Evolutionary conservation across 257 asterid genomes (phyloP), one percentile per base, ranked within the genome.

Genomic region (Forsythia suspensa): DNA sequence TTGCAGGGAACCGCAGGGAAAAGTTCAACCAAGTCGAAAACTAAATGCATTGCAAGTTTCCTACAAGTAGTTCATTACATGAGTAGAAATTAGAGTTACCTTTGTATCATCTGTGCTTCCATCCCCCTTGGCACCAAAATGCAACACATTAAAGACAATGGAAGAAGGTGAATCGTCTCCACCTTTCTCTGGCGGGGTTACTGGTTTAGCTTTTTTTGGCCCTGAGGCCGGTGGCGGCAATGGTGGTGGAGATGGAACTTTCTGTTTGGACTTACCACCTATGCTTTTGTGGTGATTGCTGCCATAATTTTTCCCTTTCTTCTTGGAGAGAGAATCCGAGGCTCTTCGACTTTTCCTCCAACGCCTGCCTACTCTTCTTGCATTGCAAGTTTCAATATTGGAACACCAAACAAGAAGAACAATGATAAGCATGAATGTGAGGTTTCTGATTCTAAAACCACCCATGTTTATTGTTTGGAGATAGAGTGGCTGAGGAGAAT

Each of bases 81-180:
- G 38, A 63, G 70, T 29, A 63, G 37, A 61, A 61, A 29, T 63
- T 63, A 59, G 70, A 9, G 70, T 5, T 89, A 96, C 99, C 97
- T 96, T 91, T 16, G 99, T 96, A 61, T 96, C 99, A 85, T 96
- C 97, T 5, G 91, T 90, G 70, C 10, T 85, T 52, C 99, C 99
- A 80, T 96, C 95, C 66, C 99, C 99, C 75, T 85, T 85, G 42
- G 99, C 99, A 71, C 99, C 99, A 79, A 90, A 96, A 81, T 89
- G 86, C 80, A 89, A 43, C 84, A 96, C 99, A 76, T 91, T 77
- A 69, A 90, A 94, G 66, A 85, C 84, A 40, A 78, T 80, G 24
- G 92, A 44, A 16, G 57, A 81, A 52, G 89, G 87, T 9, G 78
- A 86, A 82, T 79, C 77, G 18, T 78, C 79, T 18, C 76, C 80